Percentiles rank a stretch among this genome's conserved stretches.
Conservation (phyloP, 2,329 filamentous ascomycete genomes). For the Raffaelea deltoideospora region DNA sequence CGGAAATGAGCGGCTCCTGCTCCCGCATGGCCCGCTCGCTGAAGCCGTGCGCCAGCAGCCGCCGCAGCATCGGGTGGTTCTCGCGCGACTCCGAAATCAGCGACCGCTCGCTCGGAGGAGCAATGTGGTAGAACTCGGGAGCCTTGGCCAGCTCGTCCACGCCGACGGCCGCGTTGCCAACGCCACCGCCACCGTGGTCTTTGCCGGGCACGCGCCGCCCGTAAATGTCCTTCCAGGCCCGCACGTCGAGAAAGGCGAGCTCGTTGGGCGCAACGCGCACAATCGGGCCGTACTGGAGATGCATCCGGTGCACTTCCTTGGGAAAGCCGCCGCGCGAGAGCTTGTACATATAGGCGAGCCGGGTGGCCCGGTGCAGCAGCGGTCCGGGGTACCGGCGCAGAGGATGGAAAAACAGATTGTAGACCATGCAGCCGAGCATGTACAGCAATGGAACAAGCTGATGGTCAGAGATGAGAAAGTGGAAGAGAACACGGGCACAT, state of each 20-base stretch:
- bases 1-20: conserved; percentile 23
- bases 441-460: too few species aligned
- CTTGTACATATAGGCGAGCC: conserved; percentile 1
- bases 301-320: conserved; percentile 8
- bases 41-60: conserved; percentile 24
- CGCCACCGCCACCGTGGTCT: too few species aligned
- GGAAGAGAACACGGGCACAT: too few species aligned
- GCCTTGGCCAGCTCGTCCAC: conserved; percentile 8
- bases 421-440: too few species aligned
- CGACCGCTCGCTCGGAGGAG: not conserved
- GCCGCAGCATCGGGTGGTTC: conserved; percentile 18
- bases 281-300: conserved; percentile 19
- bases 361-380: conserved; percentile 11
- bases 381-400: conserved; percentile 18
- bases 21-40: conserved; percentile 21
- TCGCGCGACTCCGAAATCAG: conserved; percentile 15
- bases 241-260: conserved; percentile 20
- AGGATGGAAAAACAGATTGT: conserved; percentile 20
- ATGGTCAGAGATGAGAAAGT: too few species aligned
- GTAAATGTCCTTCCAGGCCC: conserved; percentile 23
- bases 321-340: conserved; percentile 6
- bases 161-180: not conserved
- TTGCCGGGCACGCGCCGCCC: too few species aligned
- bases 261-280: conserved; percentile 26
- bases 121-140: conserved; percentile 4